Evolutionary conservation across 768 basidiomycete species (phyloP).

Genomic region (Clathrus columnatus): DNA sequence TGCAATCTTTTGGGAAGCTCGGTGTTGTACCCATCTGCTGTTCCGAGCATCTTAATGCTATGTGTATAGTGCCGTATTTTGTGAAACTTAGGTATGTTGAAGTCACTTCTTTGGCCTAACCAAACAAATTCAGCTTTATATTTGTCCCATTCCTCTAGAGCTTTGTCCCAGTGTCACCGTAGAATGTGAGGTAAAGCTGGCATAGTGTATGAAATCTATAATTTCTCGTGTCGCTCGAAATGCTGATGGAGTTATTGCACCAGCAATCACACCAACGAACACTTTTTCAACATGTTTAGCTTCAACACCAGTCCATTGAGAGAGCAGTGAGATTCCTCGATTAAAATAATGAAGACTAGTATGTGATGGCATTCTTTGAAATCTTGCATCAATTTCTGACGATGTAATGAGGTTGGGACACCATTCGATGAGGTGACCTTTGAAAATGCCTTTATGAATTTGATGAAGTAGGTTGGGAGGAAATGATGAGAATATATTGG

Average conservation of each 20-base stretch:
- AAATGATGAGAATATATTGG: conserved; percentile 10
- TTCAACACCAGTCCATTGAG: conserved; percentile 38
- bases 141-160: conserved; percentile 21
- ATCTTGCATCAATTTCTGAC: conserved; percentile 31
- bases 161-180: conserved; percentile 18
- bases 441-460: conserved; percentile 10
- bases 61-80: conserved; percentile 1
- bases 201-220: conserved; percentile 29
- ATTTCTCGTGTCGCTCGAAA: conserved; percentile 20
- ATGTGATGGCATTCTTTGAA: conserved; percentile 23
- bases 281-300: conserved; percentile 27
- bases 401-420: conserved; percentile 11
- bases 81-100: conserved; percentile 17
- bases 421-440: conserved; percentile 20
- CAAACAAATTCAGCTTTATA: conserved; percentile 24
- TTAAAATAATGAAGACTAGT: conserved; percentile 32
- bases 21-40: conserved; percentile 11
- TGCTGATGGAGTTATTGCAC: conserved; percentile 11
- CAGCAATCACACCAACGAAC: conserved; percentile 20
- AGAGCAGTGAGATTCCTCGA: conserved; percentile 31
- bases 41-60: conserved; percentile 7
- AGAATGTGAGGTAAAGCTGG: conserved; percentile 23
- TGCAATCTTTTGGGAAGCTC: conserved; percentile 14
- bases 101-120: conserved; percentile 17
- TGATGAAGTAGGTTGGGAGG: neutral